Conservation (phyloP, 108 stramenopile species). For the Skeletonema marinoi region DNA sequence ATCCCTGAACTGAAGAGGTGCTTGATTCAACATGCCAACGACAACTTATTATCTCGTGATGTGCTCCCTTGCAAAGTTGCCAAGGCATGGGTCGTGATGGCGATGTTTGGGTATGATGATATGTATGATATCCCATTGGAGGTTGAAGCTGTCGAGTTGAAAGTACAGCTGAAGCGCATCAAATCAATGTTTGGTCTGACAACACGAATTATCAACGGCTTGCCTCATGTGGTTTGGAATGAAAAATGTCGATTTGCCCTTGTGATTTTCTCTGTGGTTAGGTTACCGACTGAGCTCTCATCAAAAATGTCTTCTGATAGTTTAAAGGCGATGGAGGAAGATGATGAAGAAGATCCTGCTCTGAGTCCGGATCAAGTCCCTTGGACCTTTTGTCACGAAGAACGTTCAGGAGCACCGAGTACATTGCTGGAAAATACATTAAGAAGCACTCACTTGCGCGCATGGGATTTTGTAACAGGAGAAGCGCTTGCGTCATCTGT, state of each 20-base stretch:
- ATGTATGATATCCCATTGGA: conserved; percentile 79
- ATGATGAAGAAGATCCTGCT: conserved; percentile 18
- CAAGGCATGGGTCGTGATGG: conserved; percentile 72
- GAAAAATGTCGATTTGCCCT: conserved; percentile 69
- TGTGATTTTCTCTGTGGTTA: conserved; percentile 69
- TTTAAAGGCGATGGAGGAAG: conserved; percentile 3
- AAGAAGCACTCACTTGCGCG: conserved; percentile 60
- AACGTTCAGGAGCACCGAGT: conserved; percentile 68
- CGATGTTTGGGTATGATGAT: conserved; percentile 73
- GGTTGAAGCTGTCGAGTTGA: conserved; percentile 63
- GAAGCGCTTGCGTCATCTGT: conserved; percentile 62
- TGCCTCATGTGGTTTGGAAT: conserved; percentile 60
- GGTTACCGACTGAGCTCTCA: conserved; percentile 13
- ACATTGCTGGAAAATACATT: conserved; percentile 70
- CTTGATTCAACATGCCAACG: conserved; percentile 61
- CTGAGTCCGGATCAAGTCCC: conserved; percentile 50
- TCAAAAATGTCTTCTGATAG: conserved; percentile 5
- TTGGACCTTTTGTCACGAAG: conserved; percentile 72
- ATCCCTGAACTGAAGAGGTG: conserved; percentile 59
- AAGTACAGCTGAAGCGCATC: conserved; percentile 68
- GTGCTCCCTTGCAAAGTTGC: conserved; percentile 52
- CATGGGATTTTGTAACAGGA: conserved; percentile 80
- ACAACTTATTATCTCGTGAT: conserved; percentile 51
- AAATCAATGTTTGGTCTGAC: conserved; percentile 65
- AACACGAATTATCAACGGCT: conserved; percentile 27